Conservation (phyloP, 2,329 filamentous ascomycete genomes). For the Zymoseptoria passerinii region DNA sequence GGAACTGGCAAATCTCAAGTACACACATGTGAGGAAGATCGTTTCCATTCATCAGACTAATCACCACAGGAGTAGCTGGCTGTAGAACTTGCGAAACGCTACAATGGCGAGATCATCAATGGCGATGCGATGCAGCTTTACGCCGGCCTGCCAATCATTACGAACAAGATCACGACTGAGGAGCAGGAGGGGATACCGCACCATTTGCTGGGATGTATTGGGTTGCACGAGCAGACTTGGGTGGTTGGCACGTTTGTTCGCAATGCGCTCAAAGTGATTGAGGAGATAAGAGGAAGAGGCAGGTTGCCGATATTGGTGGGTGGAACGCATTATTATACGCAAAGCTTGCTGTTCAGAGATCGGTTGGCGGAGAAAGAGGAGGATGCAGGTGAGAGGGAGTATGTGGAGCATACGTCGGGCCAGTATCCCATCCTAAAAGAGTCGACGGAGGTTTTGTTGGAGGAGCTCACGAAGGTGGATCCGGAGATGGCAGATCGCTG, state of each 20-base stretch:
- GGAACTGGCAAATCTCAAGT: constrained; percentile 92
- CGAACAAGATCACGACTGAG: constrained; percentile 73
- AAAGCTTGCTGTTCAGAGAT: constrained; percentile 76
- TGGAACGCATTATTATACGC: constrained; percentile 91
- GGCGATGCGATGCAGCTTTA: constrained; percentile 99
- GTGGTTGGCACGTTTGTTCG: constrained; percentile 68
- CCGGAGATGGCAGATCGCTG: constrained; percentile 82
- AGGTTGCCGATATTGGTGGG: constrained; percentile 85
- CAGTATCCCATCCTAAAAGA: constrained; percentile 63
- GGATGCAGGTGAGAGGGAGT: constrained; percentile 23
- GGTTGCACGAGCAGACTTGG: constrained; percentile 72
- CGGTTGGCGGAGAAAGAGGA: constrained; percentile 47
- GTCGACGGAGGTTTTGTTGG: constrained; percentile 62
- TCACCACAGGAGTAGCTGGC: constrained; percentile 57
- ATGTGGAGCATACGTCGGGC: constrained; percentile 22
- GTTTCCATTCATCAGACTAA: constrained; percentile 24
- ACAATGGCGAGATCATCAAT: constrained; percentile 92
- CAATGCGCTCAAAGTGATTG: constrained; percentile 60
- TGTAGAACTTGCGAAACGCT: constrained; percentile 71
- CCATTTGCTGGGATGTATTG: constrained; percentile 75
- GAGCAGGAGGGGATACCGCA: constrained; percentile 78
- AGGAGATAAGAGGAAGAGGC: constrained; percentile 68
- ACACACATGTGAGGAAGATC: constrained; percentile 15
- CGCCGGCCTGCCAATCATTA: constrained; percentile 81
- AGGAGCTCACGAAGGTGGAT: constrained; percentile 69